A percentile compares a stretch with the other conserved stretches of the same genome.
These are phyloP conservation scores for Bauhinia variegata DNA, from an alignment of 306 rosid genomes.

Conservation along the genomic window DNA sequence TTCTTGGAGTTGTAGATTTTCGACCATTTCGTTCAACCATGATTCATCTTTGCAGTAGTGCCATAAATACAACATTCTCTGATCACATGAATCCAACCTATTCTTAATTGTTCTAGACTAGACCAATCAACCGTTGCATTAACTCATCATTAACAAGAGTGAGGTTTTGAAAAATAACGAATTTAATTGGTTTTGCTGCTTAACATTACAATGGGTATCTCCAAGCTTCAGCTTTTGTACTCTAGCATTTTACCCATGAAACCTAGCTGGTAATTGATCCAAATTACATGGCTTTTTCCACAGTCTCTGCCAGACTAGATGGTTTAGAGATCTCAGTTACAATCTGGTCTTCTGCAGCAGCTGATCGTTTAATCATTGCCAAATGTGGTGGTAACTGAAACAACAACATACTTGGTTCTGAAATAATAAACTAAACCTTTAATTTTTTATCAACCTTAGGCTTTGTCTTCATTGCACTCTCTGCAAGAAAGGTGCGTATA, in stretches of 20 bases:
- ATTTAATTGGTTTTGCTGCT: too few relatives aligned
- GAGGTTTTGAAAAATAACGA: too few relatives aligned
- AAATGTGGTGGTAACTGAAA: slow-evolving; percentile 60
- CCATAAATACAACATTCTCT: too few relatives aligned
- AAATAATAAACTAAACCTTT: slow-evolving; percentile 45
- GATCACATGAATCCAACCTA: too few relatives aligned
- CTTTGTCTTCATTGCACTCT: slow-evolving; percentile 42
- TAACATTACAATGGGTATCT: slow-evolving; percentile 72
- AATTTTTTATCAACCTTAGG: slow-evolving; percentile 60
- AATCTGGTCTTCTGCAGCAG: slow-evolving; percentile 34
- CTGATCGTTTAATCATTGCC: slow-evolving; percentile 50
- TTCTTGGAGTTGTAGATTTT: too few relatives aligned
- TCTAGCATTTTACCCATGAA: slow-evolving; percentile 83
- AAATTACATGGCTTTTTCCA: slow-evolving; percentile 43
- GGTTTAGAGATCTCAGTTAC: slow-evolving; percentile 38
- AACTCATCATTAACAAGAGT: too few relatives aligned
- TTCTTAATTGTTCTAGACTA: too few relatives aligned
- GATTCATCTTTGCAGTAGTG: too few relatives aligned
- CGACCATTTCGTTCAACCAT: too few relatives aligned
- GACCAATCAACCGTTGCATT: too few relatives aligned
- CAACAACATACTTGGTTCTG: slow-evolving; percentile 59
- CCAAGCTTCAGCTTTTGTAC: slow-evolving; percentile 78
- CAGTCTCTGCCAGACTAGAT: slow-evolving; percentile 25
- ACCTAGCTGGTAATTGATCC: slow-evolving; percentile 66
- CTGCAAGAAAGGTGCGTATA: slow-evolving; percentile 39